These are phyloP conservation scores for Globisporangium spiculum DNA, from an alignment of 352 stramenopile genomes.

Conservation along the genomic window DNA sequence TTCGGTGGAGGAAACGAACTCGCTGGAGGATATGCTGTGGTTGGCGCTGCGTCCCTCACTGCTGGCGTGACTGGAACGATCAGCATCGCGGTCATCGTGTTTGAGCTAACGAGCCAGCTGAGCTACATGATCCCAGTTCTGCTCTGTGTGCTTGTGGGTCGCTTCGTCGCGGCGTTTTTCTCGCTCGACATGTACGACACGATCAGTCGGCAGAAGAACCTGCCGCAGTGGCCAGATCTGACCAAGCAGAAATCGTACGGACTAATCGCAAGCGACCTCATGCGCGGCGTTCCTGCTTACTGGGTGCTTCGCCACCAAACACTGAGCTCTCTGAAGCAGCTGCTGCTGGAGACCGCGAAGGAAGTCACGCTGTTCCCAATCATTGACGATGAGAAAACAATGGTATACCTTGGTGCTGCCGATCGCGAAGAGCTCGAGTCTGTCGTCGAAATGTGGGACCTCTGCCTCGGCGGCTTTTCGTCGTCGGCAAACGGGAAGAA, in stretches of 20 bases:
- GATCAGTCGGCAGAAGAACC: conserved; percentile 73
- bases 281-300: conserved; percentile 47
- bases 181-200: conserved; percentile 86
- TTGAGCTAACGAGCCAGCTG: conserved; percentile 88
- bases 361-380: conserved; percentile 58
- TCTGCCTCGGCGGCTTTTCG: conserved; percentile 27
- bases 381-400: conserved; percentile 54
- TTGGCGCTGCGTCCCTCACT: conserved; percentile 81
- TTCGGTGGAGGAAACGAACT: conserved; percentile 45
- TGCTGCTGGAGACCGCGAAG: conserved; percentile 40
- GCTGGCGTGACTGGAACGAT: conserved; percentile 75
- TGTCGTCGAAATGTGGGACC: conserved; percentile 55
- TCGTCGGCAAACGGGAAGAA: background rate
- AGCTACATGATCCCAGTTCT: conserved; percentile 88
- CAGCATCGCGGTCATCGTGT: conserved; percentile 81
- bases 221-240: conserved; percentile 78
- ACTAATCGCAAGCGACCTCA: conserved; percentile 68
- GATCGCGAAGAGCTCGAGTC: conserved; percentile 64
- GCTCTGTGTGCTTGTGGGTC: conserved; percentile 72
- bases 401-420: conserved; percentile 63
- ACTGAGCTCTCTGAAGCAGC: conserved; percentile 38
- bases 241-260: conserved; percentile 76
- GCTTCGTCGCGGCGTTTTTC: conserved; percentile 61
- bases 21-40: conserved; percentile 73
- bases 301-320: conserved; percentile 54